Conservation (phyloP, 768 basidiomycete species). For the Mycena rosella region DNA sequence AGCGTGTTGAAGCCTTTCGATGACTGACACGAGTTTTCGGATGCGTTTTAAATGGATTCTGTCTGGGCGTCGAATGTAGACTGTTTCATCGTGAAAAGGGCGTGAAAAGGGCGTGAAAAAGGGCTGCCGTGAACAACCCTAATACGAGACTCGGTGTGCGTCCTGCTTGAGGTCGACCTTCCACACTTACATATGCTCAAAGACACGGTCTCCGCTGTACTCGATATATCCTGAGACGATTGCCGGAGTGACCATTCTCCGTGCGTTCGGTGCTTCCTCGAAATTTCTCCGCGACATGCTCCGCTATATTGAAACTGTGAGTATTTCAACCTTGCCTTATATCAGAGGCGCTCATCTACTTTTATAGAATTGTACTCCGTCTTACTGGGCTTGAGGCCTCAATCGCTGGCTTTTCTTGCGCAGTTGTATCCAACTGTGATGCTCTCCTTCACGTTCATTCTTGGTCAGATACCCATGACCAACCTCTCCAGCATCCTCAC, state of each 20-base stretch:
- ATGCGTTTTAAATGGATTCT: too few species aligned
- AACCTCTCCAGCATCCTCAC: neutral
- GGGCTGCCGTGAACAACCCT: too few species aligned
- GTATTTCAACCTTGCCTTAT: conserved; percentile 42
- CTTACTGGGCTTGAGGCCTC: conserved; percentile 95
- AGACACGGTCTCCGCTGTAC: conserved; percentile 62
- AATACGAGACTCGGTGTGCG: too few species aligned
- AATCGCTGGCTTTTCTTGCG: conserved; percentile 82
- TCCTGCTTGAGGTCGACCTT: too few species aligned
- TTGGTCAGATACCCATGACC: conserved; percentile 19
- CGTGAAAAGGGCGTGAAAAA: too few species aligned
- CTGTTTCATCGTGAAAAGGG: too few species aligned
- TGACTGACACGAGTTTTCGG: too few species aligned
- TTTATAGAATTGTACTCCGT: conserved; percentile 69
- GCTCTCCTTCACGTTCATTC: neutral
- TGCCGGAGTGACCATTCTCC: conserved; percentile 76
- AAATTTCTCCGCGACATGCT: conserved; percentile 61
- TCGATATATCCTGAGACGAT: conserved; percentile 70
- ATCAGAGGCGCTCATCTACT: conserved; percentile 4
- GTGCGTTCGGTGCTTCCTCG: conserved; percentile 90
- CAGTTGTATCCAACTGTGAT: neutral
- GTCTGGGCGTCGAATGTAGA: too few species aligned
- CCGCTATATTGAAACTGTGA: conserved; percentile 69
- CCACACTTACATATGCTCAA: too few species aligned
- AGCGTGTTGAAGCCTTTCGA: too few species aligned